These are phyloP conservation scores for Boletus tomentosulus DNA, from an alignment of 768 basidiomycete species.

Conservation along the genomic window DNA sequence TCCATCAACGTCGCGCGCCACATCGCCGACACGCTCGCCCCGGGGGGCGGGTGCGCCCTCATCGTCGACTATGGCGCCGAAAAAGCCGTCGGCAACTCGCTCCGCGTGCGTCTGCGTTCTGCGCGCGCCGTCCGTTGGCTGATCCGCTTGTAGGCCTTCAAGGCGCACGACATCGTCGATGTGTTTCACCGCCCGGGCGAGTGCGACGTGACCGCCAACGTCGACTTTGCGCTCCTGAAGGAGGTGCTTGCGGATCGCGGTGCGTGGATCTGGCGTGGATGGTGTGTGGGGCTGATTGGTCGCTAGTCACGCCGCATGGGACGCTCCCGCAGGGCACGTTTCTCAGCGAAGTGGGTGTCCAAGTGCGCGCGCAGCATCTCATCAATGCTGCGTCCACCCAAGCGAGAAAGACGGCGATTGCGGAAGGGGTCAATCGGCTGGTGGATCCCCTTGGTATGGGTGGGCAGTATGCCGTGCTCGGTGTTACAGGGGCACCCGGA, in stretches of 20 bases:
- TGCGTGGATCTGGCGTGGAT: conserved; percentile 28
- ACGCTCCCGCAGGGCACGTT: conserved; percentile 76
- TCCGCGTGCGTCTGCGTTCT: conserved; percentile 57
- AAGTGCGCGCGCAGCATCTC: conserved; percentile 60
- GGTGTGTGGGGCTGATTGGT: conserved; percentile 3
- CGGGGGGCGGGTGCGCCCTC: conserved; percentile 56
- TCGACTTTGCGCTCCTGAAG: conserved; percentile 86
- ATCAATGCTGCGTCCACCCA: conserved; percentile 45
- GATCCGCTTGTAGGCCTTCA: conserved; percentile 66
- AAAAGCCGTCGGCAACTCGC: conserved; percentile 63
- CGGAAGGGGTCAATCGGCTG: conserved; percentile 61
- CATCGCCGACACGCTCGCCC: conserved; percentile 58
- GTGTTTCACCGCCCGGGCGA: conserved; percentile 82
- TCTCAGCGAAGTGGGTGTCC: conserved; percentile 73
- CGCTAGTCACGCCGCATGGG: conserved; percentile 48
- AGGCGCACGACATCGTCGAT: conserved; percentile 79
- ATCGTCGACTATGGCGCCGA: conserved; percentile 89
- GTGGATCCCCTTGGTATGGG: conserved; percentile 86
- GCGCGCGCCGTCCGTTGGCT: background rate
- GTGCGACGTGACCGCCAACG: conserved; percentile 93
- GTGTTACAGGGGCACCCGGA: conserved; percentile 31
- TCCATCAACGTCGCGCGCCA: conserved; percentile 64
- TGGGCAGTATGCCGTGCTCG: conserved; percentile 78
- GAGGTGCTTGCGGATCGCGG: conserved; percentile 71
- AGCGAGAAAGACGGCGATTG: conserved; percentile 51